These are phyloP conservation scores for Yarrowia sp. DNA, from an alignment of 805 yeast species.

Conservation along the genomic window DNA sequence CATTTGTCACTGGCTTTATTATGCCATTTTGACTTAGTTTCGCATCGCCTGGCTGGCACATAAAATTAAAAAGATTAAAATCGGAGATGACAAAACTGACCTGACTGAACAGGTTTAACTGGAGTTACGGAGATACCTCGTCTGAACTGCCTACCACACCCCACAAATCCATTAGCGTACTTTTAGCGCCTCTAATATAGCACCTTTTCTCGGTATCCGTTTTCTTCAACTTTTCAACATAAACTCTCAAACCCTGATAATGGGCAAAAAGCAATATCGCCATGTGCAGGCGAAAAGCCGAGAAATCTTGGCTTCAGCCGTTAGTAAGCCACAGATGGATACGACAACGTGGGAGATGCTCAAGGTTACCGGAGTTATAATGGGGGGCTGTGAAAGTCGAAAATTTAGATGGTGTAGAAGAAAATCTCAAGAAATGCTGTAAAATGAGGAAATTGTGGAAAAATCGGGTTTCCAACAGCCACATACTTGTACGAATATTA, in stretches of 20 bases:
- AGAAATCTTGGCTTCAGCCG: conserved; percentile 18
- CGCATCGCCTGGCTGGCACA: background rate
- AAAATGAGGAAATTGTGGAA: no score
- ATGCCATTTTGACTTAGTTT: background rate
- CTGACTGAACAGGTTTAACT: no score
- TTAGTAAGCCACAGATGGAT: background rate
- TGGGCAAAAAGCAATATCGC: background rate
- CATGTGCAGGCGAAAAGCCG: background rate
- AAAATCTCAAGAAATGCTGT: no score
- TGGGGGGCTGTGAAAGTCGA: background rate
- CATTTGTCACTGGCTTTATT: no score
- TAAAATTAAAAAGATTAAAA: no score
- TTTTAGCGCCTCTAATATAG: background rate
- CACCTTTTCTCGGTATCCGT: background rate
- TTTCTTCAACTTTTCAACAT: background rate
- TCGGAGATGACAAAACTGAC: no score
- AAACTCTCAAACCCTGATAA: background rate
- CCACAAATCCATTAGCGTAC: background rate
- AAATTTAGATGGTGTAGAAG: no score
- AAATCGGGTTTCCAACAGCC: no score
- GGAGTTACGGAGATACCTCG: no score
- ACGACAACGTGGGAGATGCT: background rate
- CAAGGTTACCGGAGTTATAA: background rate
- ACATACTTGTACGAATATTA: no score
- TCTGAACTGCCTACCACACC: no score